Conservation (phyloP, 2,329 filamentous ascomycete genomes). For the Shiraia bambusicola region DNA sequence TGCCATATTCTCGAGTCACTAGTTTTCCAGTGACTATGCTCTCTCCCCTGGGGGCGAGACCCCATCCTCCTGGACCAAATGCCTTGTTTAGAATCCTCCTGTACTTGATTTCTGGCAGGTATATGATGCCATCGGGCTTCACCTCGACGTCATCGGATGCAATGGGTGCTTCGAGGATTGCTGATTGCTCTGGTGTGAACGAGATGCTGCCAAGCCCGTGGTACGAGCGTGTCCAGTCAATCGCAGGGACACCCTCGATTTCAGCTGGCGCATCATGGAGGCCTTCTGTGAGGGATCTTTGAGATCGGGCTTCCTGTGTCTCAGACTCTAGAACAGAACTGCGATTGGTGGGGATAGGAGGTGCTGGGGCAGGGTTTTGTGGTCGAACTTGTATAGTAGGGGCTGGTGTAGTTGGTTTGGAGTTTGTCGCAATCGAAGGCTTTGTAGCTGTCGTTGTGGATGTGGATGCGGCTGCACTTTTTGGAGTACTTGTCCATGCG, state of each 20-base stretch:
- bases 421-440: slow-evolving; percentile 11
- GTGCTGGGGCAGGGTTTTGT: slow-evolving; percentile 30
- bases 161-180: slow-evolving; percentile 68
- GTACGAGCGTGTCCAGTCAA: slow-evolving; percentile 84
- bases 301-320: slow-evolving; percentile 26
- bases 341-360: slow-evolving; percentile 38
- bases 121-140: slow-evolving; percentile 95
- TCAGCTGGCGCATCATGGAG: slow-evolving; percentile 53
- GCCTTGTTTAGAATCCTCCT: slow-evolving; percentile 83
- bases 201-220: slow-evolving; percentile 72
- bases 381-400: slow-evolving; percentile 14
- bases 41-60: slow-evolving; percentile 83
- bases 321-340: slow-evolving; percentile 29
- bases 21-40: slow-evolving; percentile 78
- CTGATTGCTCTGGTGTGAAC: slow-evolving; percentile 69
- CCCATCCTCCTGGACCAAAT: slow-evolving; percentile 96
- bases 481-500: slow-evolving; percentile 28
- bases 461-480: slow-evolving; percentile 16
- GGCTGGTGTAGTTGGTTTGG: slow-evolving; percentile 11
- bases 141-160: slow-evolving; percentile 82
- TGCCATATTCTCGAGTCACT: slow-evolving; percentile 87
- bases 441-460: slow-evolving; percentile 12
- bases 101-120: slow-evolving; percentile 98
- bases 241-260: slow-evolving; percentile 54
- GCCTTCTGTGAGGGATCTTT: slow-evolving; percentile 51